phyloP scores from a whole-genome alignment of 768 basidiomycete species.

The Russula compacta region DNA sequence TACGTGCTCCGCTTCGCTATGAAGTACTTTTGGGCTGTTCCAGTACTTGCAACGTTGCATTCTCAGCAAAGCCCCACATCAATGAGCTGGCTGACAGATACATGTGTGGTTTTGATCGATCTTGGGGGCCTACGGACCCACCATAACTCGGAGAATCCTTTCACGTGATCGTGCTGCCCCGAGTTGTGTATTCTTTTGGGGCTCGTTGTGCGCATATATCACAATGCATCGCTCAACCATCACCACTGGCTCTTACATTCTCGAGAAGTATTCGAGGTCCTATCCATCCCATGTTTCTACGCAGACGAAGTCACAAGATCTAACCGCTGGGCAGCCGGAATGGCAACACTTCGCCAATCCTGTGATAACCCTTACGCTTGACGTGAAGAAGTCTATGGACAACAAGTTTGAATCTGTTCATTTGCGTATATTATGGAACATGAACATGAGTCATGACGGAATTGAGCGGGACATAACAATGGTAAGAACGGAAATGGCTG shows the following conservation, averaged over 20 bases:
- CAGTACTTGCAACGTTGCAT: not conserved
- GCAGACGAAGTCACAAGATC: conserved; percentile 16
- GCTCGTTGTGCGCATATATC: not conserved
- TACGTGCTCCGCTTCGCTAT: not conserved
- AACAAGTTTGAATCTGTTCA: conserved; percentile 54
- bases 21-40: not conserved
- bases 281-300: conserved; percentile 31
- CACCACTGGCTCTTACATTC: conserved; percentile 44
- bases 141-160: not conserved
- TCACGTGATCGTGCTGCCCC: conserved; percentile 4
- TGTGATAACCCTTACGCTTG: conserved; percentile 50
- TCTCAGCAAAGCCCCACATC: not conserved
- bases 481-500: conserved; percentile 35
- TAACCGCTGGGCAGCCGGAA: conserved; percentile 33
- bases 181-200: not conserved
- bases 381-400: conserved; percentile 38
- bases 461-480: conserved; percentile 51
- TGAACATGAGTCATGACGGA: conserved; percentile 34
- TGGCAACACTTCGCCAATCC: conserved; percentile 80
- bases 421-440: conserved; percentile 55
- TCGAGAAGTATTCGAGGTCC: conserved; percentile 62
- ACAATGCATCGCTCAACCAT: conserved; percentile 45
- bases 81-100: not conserved
- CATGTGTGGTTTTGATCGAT: not conserved
- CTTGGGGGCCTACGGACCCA: too few species aligned